A percentile compares a stretch with the other conserved stretches of the same genome.
Evolutionary conservation across 768 basidiomycete species (phyloP).

Genomic region (Melanogaster broomeanus): DNA sequence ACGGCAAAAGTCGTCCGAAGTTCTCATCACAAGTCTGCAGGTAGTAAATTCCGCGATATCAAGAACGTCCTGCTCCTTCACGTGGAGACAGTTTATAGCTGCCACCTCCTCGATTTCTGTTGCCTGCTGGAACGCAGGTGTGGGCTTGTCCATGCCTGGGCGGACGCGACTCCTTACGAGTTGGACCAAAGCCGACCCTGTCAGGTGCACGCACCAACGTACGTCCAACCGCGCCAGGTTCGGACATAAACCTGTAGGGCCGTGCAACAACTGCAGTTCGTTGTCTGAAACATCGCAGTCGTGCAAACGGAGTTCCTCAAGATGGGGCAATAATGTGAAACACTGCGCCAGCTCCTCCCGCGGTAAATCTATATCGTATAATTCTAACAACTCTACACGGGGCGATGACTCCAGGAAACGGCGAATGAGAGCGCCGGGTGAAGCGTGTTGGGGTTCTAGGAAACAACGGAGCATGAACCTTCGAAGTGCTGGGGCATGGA

Average conservation of each 20-base stretch:
- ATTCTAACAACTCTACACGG: slow-evolving; percentile 44
- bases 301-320: slow-evolving; percentile 55
- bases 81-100: slow-evolving; percentile 58
- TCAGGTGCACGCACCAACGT: slow-evolving; percentile 60
- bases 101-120: slow-evolving; percentile 46
- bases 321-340: slow-evolving; percentile 37
- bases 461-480: slow-evolving; percentile 42
- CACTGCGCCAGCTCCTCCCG: slow-evolving; percentile 37
- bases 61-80: slow-evolving; percentile 54
- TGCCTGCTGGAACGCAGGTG: slow-evolving; percentile 3
- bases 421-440: slow-evolving; percentile 29
- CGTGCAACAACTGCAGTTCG: slow-evolving; percentile 40
- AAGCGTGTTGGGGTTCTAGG: slow-evolving; percentile 19
- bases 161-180: slow-evolving; percentile 44
- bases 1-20: slow-evolving; percentile 55
- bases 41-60: slow-evolving; percentile 47
- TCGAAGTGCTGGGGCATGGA: slow-evolving; percentile 37
- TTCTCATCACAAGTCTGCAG: slow-evolving; percentile 47
- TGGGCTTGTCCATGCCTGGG: neutral
- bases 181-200: slow-evolving; percentile 50
- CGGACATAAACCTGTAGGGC: slow-evolving; percentile 46
- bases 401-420: slow-evolving; percentile 32
- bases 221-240: slow-evolving; percentile 50
- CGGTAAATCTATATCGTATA: slow-evolving; percentile 49
- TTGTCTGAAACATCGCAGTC: slow-evolving; percentile 57